Conservation (phyloP, 78 protist species). For the Isochrysis galbana region DNA sequence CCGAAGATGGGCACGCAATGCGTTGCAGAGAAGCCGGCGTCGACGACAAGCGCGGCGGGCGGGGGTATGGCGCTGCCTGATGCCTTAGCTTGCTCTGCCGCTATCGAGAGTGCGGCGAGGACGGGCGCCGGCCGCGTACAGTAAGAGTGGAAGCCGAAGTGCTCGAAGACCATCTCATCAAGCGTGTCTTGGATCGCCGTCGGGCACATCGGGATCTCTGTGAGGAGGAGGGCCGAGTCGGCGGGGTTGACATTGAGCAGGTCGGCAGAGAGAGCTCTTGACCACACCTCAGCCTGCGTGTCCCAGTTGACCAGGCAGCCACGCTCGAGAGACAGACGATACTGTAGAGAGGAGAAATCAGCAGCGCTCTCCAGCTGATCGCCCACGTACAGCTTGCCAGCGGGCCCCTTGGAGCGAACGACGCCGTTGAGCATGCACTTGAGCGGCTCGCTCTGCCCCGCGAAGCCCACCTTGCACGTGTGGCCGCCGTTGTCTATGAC, state of each 20-base stretch:
- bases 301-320: conserved; percentile 71
- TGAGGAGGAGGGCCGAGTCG: conserved; percentile 52
- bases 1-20: conserved; percentile 66
- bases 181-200: conserved; percentile 40
- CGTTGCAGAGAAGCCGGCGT: conserved; percentile 70
- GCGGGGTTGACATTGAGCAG: conserved; percentile 43
- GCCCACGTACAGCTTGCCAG: not conserved
- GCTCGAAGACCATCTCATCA: conserved; percentile 69
- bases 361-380: conserved; percentile 37
- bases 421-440: not conserved
- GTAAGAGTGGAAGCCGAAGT: conserved; percentile 57
- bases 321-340: conserved; percentile 55
- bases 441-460: not conserved
- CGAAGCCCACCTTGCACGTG: conserved; percentile 35
- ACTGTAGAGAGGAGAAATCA: conserved; percentile 43
- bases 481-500: conserved; percentile 52
- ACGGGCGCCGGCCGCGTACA: not conserved
- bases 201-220: conserved; percentile 63
- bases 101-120: conserved; percentile 31
- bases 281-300: conserved; percentile 71
- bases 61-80: not conserved
- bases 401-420: not conserved
- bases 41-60: conserved; percentile 52
- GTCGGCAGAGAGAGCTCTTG: conserved; percentile 47
- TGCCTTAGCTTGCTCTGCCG: not conserved